Evolutionary conservation across 257 asterid species (phyloP).

Genomic region (Solanum piurae): DNA sequence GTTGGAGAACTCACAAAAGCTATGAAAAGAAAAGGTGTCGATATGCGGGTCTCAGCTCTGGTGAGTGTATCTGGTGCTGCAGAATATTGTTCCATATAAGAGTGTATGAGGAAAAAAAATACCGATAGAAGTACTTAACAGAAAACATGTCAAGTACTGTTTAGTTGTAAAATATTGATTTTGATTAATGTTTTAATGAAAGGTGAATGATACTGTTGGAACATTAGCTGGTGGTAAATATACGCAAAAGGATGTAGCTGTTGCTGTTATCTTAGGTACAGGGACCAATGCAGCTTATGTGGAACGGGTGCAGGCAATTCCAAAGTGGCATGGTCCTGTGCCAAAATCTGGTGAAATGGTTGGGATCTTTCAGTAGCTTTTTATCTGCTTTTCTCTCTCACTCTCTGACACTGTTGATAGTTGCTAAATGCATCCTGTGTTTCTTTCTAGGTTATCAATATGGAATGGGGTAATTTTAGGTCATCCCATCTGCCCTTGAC

Average conservation of each 20-base stretch:
- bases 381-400: neutral
- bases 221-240: slow-evolving; percentile 87
- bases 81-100: neutral
- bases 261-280: slow-evolving; percentile 86
- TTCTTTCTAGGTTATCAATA: slow-evolving; percentile 63
- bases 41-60: slow-evolving; percentile 70
- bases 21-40: slow-evolving; percentile 57
- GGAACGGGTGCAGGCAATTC: slow-evolving; percentile 83
- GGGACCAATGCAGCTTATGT: slow-evolving; percentile 92
- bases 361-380: slow-evolving; percentile 5
- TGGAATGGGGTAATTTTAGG: slow-evolving; percentile 97
- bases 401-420: neutral
- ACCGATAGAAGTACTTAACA: neutral
- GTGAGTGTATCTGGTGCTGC: slow-evolving; percentile 22
- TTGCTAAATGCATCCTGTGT: neutral
- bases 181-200: slow-evolving; percentile 5
- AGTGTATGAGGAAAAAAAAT: neutral
- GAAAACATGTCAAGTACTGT: neutral
- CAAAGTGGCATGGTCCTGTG: slow-evolving; percentile 88
- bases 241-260: slow-evolving; percentile 40
- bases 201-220: slow-evolving; percentile 93
- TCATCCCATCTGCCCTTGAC: slow-evolving; percentile 85
- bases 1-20: slow-evolving; percentile 67
- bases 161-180: neutral
- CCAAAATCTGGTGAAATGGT: slow-evolving; percentile 93